Conservation (phyloP, 1,284 basidiomycete species). For the Meira miltonrushii region DNA sequence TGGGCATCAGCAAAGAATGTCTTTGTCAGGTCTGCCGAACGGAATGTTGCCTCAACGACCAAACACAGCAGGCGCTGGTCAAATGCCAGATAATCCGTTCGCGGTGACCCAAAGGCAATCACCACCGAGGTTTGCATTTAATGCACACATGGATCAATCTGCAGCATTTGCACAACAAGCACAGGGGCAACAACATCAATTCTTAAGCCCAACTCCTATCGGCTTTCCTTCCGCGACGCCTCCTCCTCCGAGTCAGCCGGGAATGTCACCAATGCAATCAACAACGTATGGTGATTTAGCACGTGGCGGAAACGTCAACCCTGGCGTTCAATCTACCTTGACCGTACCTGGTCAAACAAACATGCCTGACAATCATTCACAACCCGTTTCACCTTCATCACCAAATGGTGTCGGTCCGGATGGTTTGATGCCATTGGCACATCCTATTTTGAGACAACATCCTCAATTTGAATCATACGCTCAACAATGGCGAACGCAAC, state of each 20-base stretch:
- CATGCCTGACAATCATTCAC: too few relatives aligned
- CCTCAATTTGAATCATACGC: slow-evolving; percentile 7
- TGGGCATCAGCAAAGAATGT: too few relatives aligned
- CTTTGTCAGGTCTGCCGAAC: background rate
- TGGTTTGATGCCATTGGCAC: slow-evolving; percentile 6
- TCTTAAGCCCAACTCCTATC: too few relatives aligned
- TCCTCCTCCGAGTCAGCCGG: background rate
- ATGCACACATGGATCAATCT: background rate
- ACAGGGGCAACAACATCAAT: background rate
- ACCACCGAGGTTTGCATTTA: too few relatives aligned
- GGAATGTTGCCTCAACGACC: background rate
- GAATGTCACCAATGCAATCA: background rate
- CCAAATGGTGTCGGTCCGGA: background rate
- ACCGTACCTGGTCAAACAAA: background rate
- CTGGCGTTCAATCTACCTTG: background rate
- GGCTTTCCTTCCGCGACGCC: too few relatives aligned
- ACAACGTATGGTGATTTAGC: slow-evolving; percentile 2
- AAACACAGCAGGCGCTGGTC: background rate
- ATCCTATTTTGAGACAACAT: slow-evolving; percentile 5
- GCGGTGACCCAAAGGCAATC: too few relatives aligned
- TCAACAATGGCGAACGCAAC: slow-evolving; percentile 6
- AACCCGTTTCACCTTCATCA: background rate
- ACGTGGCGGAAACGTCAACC: background rate
- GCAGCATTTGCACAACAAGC: background rate
- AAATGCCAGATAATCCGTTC: too few relatives aligned